Evolutionary conservation across 257 asterid genomes (phyloP), one percentile per base, ranked within the genome.

Genomic region (Solanum paucissectum): DNA sequence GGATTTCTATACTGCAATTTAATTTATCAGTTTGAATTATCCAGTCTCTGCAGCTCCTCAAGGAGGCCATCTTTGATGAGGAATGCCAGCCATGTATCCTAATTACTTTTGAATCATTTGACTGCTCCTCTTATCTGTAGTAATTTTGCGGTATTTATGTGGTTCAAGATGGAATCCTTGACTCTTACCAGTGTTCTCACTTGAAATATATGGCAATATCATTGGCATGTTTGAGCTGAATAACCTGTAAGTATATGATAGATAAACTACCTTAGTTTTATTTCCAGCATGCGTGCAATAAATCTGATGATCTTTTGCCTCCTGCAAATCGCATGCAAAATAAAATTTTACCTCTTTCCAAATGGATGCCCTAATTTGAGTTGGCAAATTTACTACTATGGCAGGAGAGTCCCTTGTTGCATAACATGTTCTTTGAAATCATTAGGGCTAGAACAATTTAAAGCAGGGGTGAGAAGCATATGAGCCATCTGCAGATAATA

Each of bases 201-300:
- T 97, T 40, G 98, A 97, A 89, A 89, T 97, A 84, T 97, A 95
- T 89, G 99, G 98, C 42, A 94, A 97, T 87, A 95, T 95, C 34
- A 95, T 97, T 88, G 99, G 99, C 90, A 95, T 97, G 99, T 97
- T 97, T 91, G 99, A 97, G 94, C 93, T 94, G 90, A 97, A 97
- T 91, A 97, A 97, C 92, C 98, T 97, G 99, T 97, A 92, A 95
- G 98, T 92, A 87, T 20, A 72, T 82, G 86, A 82, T 29, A 6
- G 42, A 82, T 82, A 32, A 49, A 82, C 66, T 82, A 32, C 66
- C 44, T 49, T 10, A 16, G 13, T 82, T 9, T 49, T 82, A 82
- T 82, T 82, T 29, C 18, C 86, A 82, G 44, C 20, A 32, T 64
- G 86, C 64, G 2, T 49, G 37, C 75, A 10, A 25, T 84, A 74